Evolutionary conservation across 768 basidiomycete genomes (phyloP), one percentile per base, ranked within the genome.

Genomic region (Calocybe indica): DNA sequence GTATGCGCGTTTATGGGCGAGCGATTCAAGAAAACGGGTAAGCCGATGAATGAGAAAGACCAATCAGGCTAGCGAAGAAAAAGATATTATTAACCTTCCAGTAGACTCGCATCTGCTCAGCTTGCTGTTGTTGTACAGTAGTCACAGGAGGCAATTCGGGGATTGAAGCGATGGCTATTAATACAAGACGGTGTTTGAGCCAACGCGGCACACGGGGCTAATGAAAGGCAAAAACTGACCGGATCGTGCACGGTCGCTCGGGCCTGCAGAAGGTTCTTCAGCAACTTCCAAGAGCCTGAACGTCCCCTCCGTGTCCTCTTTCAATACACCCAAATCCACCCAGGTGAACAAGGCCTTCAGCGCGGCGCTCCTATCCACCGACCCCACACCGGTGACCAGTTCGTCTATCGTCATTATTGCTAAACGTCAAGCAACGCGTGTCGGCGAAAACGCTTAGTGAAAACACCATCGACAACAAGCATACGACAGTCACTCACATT

Each of bases 21-120:
- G 22, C 31, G 12, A 6, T 44, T 11, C 13, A 11, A 31, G 10
- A 13, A 46, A 33, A 13, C n/a, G 30, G 11, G 28, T 32, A 31
- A 15, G 4, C 31, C 8, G 5, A 31, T 37, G 29, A 30, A 44
- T 32, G 10, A 15, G 10, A 34, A 13, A 43, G 45, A 47, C 39
- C 15, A 43, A 41, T 12, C 40, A 34, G 14, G 14, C 13, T n/a
- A 14, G 30, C 7, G 31, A 48, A 6, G 42, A 37, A 31, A 34
- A 32, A 22, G 32, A 35, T 40, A 40, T 15, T 42, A 70, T 64
- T 6, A 45, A 83, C 90, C 80, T 88, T 91, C 91, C 91, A 94
- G 61, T 84, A 89, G 1, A 92, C 75, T 51, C 73, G 78, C 85
- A 94, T 90, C 66, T 92, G 87, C 56, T 90, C 87, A 0, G 83